phyloP scores from a whole-genome alignment of 495 filamentous ascomycete genomes.

The Trichoderma parareesei region DNA sequence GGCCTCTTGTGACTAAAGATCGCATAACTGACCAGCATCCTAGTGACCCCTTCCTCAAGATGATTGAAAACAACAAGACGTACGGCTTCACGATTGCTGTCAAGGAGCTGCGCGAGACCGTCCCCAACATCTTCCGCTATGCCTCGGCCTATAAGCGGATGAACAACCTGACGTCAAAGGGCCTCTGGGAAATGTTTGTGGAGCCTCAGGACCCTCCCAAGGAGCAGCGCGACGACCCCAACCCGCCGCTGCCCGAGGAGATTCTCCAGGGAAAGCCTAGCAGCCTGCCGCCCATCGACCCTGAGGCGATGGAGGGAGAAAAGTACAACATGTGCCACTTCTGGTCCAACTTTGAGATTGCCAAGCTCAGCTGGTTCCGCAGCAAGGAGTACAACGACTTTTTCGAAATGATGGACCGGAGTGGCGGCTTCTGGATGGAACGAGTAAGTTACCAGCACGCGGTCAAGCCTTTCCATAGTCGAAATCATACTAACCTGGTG shows the following conservation, averaged over 20 bases:
- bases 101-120: slow-evolving; percentile 95
- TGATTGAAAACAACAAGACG: slow-evolving; percentile 89
- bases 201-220: slow-evolving; percentile 48
- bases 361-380: slow-evolving; percentile 86
- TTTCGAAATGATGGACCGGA: slow-evolving; percentile 98
- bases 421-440: slow-evolving; percentile 98
- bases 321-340: slow-evolving; percentile 99
- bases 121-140: slow-evolving; percentile 98
- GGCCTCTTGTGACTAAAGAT: slow-evolving; percentile 12
- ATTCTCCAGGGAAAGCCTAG: slow-evolving; percentile 66
- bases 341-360: slow-evolving; percentile 99
- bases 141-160: slow-evolving; percentile 97
- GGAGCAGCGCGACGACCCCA: slow-evolving; percentile 49
- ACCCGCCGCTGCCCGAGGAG: slow-evolving; percentile 73
- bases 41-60: slow-evolving; percentile 91
- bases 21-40: neutral
- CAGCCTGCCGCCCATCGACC: slow-evolving; percentile 70
- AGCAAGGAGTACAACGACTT: slow-evolving; percentile 96
- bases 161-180: slow-evolving; percentile 84
- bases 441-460: slow-evolving; percentile 46
- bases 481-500: neutral
- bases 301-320: slow-evolving; percentile 93
- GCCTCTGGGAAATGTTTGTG: slow-evolving; percentile 98
- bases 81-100: slow-evolving; percentile 99
- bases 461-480: neutral